Evolutionary conservation across 164 flowering plant species (phyloP).

Genomic region (Sedum album): DNA sequence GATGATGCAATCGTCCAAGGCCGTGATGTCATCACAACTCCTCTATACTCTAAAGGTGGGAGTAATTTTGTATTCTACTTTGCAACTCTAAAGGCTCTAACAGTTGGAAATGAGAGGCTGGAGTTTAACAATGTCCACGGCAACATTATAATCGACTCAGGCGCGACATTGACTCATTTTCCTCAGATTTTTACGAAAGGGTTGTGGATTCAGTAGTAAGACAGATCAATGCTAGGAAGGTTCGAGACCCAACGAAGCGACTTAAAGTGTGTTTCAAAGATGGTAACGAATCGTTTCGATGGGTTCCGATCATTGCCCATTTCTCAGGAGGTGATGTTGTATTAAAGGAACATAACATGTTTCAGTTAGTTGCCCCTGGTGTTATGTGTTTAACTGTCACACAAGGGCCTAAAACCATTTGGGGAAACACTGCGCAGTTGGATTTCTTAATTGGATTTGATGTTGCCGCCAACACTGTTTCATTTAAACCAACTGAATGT

Average conservation of each 20-base stretch:
- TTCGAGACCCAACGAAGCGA: background rate
- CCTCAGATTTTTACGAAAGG: background rate
- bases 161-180: background rate
- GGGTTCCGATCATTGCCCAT: background rate
- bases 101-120: background rate
- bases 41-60: too few species aligned
- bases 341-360: background rate
- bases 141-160: background rate
- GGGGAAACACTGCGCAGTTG: background rate
- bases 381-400: background rate
- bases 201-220: background rate
- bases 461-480: background rate
- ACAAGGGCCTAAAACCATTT: background rate
- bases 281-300: background rate
- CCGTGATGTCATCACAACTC: background rate
- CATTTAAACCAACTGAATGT: background rate
- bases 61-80: too few species aligned
- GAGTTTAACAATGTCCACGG: background rate
- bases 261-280: background rate
- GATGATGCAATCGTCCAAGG: background rate
- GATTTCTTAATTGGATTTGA: background rate
- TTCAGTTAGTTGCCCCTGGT: background rate
- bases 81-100: background rate
- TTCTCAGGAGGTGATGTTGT: background rate
- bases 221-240: background rate